A percentile compares a stretch with the other conserved stretches of the same genome.
Conservation (phyloP, 352 stramenopile genomes). For the Phytophthora gonapodyides region DNA sequence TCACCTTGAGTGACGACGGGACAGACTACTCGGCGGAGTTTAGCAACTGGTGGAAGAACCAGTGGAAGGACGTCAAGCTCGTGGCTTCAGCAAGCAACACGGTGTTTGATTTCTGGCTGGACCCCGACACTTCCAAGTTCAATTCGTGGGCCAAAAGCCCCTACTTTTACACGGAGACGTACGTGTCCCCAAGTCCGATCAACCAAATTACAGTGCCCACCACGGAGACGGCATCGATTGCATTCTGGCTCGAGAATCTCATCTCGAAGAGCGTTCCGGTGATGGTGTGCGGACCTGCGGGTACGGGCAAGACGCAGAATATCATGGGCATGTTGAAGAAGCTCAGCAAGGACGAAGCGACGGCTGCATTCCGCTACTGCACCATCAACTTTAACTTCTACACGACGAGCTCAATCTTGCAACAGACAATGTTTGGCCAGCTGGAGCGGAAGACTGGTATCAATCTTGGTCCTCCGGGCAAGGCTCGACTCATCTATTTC, state of each 20-base stretch:
- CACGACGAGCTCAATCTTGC: constrained; percentile 93
- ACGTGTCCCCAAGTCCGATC: constrained; percentile 84
- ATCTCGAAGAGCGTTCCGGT: constrained; percentile 91
- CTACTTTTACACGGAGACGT: constrained; percentile 93
- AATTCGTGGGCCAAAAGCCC: constrained; percentile 95
- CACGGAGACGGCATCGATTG: constrained; percentile 94
- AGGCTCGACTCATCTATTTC: constrained; percentile 95
- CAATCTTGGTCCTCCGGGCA: constrained; percentile 94
- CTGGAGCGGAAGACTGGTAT: constrained; percentile 95
- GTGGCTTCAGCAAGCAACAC: constrained; percentile 92
- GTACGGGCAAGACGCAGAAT: constrained; percentile 95
- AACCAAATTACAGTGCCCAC: constrained; percentile 94
- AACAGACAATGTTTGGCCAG: constrained; percentile 92
- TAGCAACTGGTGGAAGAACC: constrained; percentile 95
- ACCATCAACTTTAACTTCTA: constrained; percentile 99
- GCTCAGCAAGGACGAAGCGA: constrained; percentile 87
- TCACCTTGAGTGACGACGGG: constrained; percentile 93
- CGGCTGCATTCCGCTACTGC: constrained; percentile 80
- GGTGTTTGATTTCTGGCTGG: constrained; percentile 98
- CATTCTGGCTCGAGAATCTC: constrained; percentile 96
- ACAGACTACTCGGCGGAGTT: constrained; percentile 95
- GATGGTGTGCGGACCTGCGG: constrained; percentile 94
- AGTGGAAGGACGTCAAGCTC: constrained; percentile 97
- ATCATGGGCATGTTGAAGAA: constrained; percentile 96
- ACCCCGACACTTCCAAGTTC: constrained; percentile 92